phyloP scores from a whole-genome alignment of 306 rosid species.

The Rosa persica region DNA sequence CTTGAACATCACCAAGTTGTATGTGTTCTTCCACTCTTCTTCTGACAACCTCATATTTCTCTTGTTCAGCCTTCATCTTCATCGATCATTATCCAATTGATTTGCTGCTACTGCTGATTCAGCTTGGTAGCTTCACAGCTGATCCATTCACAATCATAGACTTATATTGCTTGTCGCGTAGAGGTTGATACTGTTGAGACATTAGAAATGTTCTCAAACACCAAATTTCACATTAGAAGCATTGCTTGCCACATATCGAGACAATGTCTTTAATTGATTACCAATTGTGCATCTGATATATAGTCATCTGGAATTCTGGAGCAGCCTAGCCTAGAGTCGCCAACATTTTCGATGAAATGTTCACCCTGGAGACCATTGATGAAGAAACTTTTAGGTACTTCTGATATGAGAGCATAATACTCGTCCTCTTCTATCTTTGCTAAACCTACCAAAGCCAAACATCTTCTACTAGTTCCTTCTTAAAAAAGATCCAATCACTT shows the following conservation, averaged over 20 bases:
- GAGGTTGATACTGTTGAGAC: no score
- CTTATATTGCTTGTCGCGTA: no score
- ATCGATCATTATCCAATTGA: neutral
- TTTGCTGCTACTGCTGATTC: neutral
- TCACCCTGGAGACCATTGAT: neutral
- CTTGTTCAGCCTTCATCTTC: neutral
- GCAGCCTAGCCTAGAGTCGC: neutral
- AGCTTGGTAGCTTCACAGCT: neutral
- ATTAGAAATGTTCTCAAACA: neutral
- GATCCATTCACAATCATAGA: neutral
- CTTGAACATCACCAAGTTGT: neutral
- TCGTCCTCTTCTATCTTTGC: no score
- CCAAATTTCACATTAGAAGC: neutral
- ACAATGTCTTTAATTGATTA: neutral
- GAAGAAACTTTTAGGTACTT: no score
- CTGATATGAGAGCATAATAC: no score
- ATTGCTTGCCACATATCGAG: neutral
- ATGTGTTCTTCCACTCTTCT: neutral
- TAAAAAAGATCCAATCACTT: no score
- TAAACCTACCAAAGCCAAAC: no score
- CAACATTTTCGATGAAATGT: neutral
- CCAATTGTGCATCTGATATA: neutral
- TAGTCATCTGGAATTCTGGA: neutral
- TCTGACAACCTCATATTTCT: neutral
- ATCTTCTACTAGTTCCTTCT: no score